Percentiles rank a stretch among this genome's conserved stretches.
Evolutionary conservation across 306 rosid genomes (phyloP).

Genomic region (Pachyrhizus erosus): DNA sequence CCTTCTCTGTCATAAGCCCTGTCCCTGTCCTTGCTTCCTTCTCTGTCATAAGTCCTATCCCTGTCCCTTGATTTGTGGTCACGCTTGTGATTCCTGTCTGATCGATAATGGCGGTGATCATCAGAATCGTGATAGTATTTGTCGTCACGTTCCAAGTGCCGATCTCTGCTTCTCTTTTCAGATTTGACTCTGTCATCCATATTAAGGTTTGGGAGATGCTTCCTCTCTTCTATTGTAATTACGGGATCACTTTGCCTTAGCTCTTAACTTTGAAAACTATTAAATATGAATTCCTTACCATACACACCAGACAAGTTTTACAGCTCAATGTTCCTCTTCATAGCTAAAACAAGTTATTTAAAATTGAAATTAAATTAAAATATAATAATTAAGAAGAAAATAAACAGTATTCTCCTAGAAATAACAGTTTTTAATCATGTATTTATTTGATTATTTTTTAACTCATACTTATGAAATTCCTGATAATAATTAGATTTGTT

Average conservation of each 20-base stretch:
- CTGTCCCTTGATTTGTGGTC: conserved; percentile 61
- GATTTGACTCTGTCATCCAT: conserved; percentile 80
- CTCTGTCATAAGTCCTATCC: conserved; percentile 48
- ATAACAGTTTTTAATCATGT: not conserved
- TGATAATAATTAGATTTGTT: not conserved
- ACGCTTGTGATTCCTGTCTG: conserved; percentile 60
- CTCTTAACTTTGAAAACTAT: not conserved
- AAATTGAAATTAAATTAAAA: not conserved
- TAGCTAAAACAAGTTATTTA: not conserved
- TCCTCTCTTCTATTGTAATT: not conserved
- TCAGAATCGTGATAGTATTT: conserved; percentile 62
- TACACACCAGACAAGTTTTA: not conserved
- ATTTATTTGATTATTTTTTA: not conserved
- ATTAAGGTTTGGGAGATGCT: conserved; percentile 54
- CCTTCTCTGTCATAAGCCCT: conserved; percentile 46
- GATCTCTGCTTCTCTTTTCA: conserved; percentile 62
- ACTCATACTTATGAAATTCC: not conserved
- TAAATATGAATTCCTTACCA: not conserved
- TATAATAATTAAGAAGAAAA: not conserved
- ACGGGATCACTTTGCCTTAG: not conserved
- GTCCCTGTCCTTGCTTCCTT: conserved; percentile 56
- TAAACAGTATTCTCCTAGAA: not conserved
- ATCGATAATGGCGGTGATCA: conserved; percentile 63
- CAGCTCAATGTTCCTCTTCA: not conserved
- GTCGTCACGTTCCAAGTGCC: conserved; percentile 46